Evolutionary conservation across 345 rosid species (phyloP), one percentile per base, ranked within the genome.

Genomic region (Eucalyptus tenuipes): DNA sequence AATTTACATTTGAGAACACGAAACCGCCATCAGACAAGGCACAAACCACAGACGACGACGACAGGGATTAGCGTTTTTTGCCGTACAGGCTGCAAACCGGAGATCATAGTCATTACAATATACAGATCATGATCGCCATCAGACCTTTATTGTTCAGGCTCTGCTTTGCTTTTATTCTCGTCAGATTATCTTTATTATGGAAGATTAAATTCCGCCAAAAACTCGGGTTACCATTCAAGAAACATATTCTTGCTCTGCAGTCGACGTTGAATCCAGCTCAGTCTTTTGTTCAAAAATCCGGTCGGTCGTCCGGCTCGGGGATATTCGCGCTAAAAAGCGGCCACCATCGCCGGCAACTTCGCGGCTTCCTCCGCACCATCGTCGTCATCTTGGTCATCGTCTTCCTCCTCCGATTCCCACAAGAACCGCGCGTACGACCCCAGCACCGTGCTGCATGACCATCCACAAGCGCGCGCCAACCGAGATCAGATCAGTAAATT

Each of bases 361-460:
- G 66, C 88, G 50, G 33, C 91, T 33, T 49, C 40, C 27, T 13
- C 57, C 9, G 40, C 86, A 61, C n/a, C 66, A 10, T 27, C 31
- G 31, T 81, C 40, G 5, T 66, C 86, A 2, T 40, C 84, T 5
- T 89, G 92, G 14, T 91, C 93, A 0, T 92, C 95, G 1, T 93
- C 95, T 0, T 93, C 97, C 10, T 94, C 97, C n/a, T 93, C 98
- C 16, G 96, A 91, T 85, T 95, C 98, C 99, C 99, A 97, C 98
- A 97, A 93, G 90, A 97, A 97, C 13, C 91, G 90, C 11, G 99
- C 99, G 82, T 96, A 97, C 2, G 99, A 94, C 89, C 96, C 98
- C 92, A 95, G 45, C 87, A 97, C 97, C 96, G 91, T 90, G 89
- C 99, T 97, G 89, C 93, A 89, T 84, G 87, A 2, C 17, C 82